Base-by-base conservation (phyloP, 441 rosid genomes). In the Corymbia calophylla region DNA sequence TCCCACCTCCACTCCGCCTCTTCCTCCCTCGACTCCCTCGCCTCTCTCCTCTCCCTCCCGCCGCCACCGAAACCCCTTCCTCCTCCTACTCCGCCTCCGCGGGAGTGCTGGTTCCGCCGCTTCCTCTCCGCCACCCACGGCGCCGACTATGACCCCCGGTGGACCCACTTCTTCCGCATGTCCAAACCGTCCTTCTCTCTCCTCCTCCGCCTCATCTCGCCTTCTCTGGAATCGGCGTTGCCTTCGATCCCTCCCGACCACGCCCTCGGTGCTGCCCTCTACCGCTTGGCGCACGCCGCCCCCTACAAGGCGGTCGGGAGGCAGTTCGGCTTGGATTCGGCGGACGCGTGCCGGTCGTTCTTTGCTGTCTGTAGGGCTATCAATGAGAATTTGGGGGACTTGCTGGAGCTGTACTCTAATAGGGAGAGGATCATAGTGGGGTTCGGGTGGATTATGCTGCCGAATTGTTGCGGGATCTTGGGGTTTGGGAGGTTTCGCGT, bases 231-330 rank as follows among this genome's bases (percentile, higher is more conserved):
- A 35, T 82, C 94, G 60, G 89, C 92, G 18, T 93, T 92, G 39
- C 93, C 92, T 10, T 86, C 93, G 8, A 68, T 93, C 9, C 92
- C 93, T 39, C 93, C 95, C 18, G 92, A 93, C 8, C 87, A 91
- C 58, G 95, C 95, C 86, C 92, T 96, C 23, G 96, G 95, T 4
- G 94, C 97, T 53, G 81, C 97, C 32, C 93, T 97, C 90, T 95
- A 93, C 93, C 97, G 98, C 90, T 97, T 97, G 88, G 92, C 99
- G 53, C 99, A 96, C 68, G 95, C 86, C 89, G 93, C 94, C 44
- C 93, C 97, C 16, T 96, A 94, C 90, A 90, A 90, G 39, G 91
- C 94, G 9, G 88, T 94, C 6, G 92, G 94, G 14, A 91, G 88
- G 35, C 88, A 92, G 47, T 97, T 96, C 88, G 95, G 94, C 2